Evolutionary conservation across 2,329 filamentous ascomycete genomes (phyloP).

Genomic region (Trematosphaeria pertusa): DNA sequence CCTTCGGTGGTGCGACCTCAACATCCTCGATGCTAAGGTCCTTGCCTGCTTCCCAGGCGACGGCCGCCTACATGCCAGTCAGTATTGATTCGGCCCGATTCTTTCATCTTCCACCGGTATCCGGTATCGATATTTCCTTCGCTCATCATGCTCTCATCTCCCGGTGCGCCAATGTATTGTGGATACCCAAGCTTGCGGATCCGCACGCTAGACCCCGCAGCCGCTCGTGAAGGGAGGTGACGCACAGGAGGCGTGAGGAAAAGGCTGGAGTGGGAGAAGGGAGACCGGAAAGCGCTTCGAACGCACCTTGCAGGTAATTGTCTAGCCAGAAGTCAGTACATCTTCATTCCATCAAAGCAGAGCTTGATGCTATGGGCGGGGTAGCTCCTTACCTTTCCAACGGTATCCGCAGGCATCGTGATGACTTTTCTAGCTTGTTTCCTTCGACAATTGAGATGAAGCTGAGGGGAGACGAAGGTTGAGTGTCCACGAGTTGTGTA

Average conservation of each 20-base stretch:
- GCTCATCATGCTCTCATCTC: too few species aligned
- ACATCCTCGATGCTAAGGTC: slow-evolving; percentile 88
- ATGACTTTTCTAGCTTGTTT: slow-evolving; percentile 22
- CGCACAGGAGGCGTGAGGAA: background rate
- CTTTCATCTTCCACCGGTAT: slow-evolving; percentile 9
- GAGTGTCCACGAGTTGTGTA: too few species aligned
- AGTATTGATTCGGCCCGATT: slow-evolving; percentile 19
- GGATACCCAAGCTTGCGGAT: slow-evolving; percentile 30
- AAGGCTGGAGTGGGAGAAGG: slow-evolving; percentile 1
- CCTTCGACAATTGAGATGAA: background rate
- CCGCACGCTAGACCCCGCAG: slow-evolving; percentile 33
- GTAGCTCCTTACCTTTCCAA: slow-evolving; percentile 58
- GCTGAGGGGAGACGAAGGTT: too few species aligned
- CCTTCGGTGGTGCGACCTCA: slow-evolving; percentile 86
- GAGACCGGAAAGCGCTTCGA: slow-evolving; percentile 59
- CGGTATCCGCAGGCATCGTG: slow-evolving; percentile 61
- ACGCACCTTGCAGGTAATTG: slow-evolving; percentile 92
- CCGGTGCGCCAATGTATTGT: too few species aligned
- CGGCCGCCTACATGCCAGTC: slow-evolving; percentile 70
- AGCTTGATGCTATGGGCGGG: slow-evolving; percentile 8
- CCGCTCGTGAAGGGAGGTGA: too few species aligned
- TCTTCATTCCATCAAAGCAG: slow-evolving; percentile 7
- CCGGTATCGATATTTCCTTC: too few species aligned
- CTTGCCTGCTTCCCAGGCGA: slow-evolving; percentile 96
- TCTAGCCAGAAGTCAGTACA: slow-evolving; percentile 59